Evolutionary conservation across 805 yeast genomes (phyloP), one percentile per base, ranked within the genome.

Genomic region (Pichia cabralensis): DNA sequence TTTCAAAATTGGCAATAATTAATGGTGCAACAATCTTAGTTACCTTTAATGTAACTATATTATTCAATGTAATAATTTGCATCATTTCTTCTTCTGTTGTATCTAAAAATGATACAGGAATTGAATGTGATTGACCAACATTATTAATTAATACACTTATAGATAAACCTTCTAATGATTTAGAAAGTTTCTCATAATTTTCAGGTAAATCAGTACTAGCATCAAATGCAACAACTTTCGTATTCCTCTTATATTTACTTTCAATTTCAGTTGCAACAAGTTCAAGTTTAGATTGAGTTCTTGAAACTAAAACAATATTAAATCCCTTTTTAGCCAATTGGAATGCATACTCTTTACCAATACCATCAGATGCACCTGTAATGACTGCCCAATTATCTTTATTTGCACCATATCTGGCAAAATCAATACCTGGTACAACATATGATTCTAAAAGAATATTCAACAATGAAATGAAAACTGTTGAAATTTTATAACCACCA

Each of bases 301-400:
- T 75, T 18, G 96, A 82, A 12, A 89, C 76, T 45, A 92, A 67
- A 10, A 84, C 76, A 30, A 92, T 57, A 47, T 86, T 88, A 56
- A 88, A 80, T 2, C 95, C 95, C 44, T 71, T 76, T 35, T 68
- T 58, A 10, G 97, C 98, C 58, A 92, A 69, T 61, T 89, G 97
- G 18, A 61, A 52, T 2, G 96, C 78, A 53, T 73, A 92, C 56
- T 92, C 95, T 55, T 88, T 85, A 38, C 98, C 98, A 51, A 92
- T 80, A 23, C 98, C 98, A 55, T 92, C 97, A 31, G 96, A 84
- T 4, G 96, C 94, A 39, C 98, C 98, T 6, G 98, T 92, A 13
- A 92, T 72, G 22, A 92, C 81, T n/a, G 96, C 96, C 89, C 96
- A 92, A 26, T 71, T 65, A 19, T 80, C 80, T 33, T 61, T 58